Conservation (phyloP, 2,329 filamentous ascomycete genomes). For the Metarhizium rileyi region DNA sequence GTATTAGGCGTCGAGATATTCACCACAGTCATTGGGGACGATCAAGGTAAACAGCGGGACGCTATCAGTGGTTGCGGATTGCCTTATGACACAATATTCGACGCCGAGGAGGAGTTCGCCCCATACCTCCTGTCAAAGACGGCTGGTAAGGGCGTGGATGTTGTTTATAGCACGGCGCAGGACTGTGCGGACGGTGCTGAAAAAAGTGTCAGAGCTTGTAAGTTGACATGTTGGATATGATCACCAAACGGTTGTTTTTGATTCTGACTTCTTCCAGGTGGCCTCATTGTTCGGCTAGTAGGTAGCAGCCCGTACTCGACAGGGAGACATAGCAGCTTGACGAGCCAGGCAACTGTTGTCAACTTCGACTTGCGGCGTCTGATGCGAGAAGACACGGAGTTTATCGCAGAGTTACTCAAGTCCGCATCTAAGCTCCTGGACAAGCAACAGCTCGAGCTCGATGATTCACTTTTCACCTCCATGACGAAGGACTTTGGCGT, state of each 20-base stretch:
- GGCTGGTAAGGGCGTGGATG: slow-evolving; percentile 25
- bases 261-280: slow-evolving; percentile 14
- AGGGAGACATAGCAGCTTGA: background rate
- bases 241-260: background rate
- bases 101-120: slow-evolving; percentile 24
- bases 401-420: slow-evolving; percentile 21
- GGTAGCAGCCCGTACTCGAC: slow-evolving; percentile 13
- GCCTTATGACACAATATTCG: slow-evolving; percentile 26
- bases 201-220: slow-evolving; percentile 26
- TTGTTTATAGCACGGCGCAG: slow-evolving; percentile 37
- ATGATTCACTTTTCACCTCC: background rate
- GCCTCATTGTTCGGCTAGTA: slow-evolving; percentile 23
- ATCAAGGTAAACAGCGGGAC: slow-evolving; percentile 23
- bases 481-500: slow-evolving; percentile 11
- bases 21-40: slow-evolving; percentile 26
- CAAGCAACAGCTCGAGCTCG: background rate
- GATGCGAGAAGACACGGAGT: slow-evolving; percentile 20
- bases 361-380: slow-evolving; percentile 25
- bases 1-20: slow-evolving; percentile 30
- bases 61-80: slow-evolving; percentile 27
- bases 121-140: slow-evolving; percentile 23
- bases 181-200: slow-evolving; percentile 21
- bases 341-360: slow-evolving; percentile 17
- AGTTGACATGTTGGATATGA: slow-evolving; percentile 8
- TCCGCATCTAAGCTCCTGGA: slow-evolving; percentile 8